Percentiles rank a stretch among this genome's conserved stretches.
phyloP scores from a whole-genome alignment of 169 alveolate genomes.

The Eimeria tenella region DNA sequence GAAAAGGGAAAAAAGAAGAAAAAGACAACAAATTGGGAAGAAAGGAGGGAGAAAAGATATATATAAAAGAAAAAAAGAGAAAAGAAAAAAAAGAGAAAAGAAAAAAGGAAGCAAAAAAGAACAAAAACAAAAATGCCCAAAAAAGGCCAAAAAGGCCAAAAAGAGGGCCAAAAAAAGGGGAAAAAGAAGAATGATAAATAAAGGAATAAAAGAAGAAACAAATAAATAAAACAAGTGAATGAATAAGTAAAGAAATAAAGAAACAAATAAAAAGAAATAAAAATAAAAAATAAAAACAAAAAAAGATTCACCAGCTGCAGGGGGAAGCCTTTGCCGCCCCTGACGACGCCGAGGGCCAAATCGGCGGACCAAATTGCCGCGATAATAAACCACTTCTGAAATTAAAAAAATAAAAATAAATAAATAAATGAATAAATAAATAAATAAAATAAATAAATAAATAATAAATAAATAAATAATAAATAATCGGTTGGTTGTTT shows the following conservation, averaged over 20 bases:
- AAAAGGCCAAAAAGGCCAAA: not conserved
- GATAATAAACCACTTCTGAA: constrained; percentile 11
- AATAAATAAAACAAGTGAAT: not conserved
- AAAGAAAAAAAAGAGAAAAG: not conserved
- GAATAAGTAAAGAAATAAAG: not conserved
- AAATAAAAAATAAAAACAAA: not conserved
- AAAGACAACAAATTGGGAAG: not conserved
- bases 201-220: no score
- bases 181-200: no score
- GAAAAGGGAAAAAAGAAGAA: not conserved
- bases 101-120: not conserved
- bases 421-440: not conserved
- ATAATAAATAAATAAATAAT: not conserved
- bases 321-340: constrained; percentile 32
- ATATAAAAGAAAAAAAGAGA: not conserved
- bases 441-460: not conserved
- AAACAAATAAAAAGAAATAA: not conserved
- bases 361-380: constrained; percentile 4
- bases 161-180: not conserved
- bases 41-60: not conserved
- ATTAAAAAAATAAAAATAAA: not conserved
- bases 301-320: not conserved
- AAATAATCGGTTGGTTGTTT: not conserved
- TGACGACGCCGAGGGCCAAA: constrained; percentile 7
- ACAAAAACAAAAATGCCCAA: not conserved